Evolutionary conservation across 345 rosid genomes (phyloP), one percentile per base, ranked within the genome.

Genomic region (Pistacia vera): DNA sequence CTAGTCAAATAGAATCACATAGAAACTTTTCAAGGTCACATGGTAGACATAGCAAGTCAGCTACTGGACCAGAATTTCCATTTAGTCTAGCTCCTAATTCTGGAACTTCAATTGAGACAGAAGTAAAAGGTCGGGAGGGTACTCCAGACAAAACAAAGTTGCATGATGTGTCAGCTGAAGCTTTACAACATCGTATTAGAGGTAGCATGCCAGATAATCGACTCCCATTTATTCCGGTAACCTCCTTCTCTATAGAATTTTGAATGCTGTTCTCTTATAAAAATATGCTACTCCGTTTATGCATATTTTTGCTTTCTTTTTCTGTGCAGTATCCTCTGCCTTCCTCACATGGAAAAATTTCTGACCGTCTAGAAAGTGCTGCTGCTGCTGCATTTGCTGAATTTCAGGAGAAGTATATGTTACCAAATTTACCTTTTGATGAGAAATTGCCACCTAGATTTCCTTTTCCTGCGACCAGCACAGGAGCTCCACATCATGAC

Each of bases 31-130:
- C 88, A 30, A 89, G 91, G 86, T 89, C 94, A 67, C 80, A 82
- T 82, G 81, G 85, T 68, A 90, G 90, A 81, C 94, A 80, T 72
- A 85, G 78, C 81, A 89, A 89, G 85, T 67, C 74, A 14, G 87
- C 83, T 33, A 33, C 81, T 63, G 89, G 95, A 71, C 93, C 88
- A 8, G 96, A 92, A 71, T 94, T 97, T 80, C 98, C 99, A 4
- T 97, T 97, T 86, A 85, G 73, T 85, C 83, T 94, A 76, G 87
- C 93, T 76, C 88, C 93, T 75, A 62, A 76, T 73, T 78, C 88
- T 46, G 88, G 81, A 70, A 66, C 78, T 77, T 84, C 85, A 52
- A 74, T 77, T 66, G 96, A 89, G 75, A 82, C 84, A 63, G 94
- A 86, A 71, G 77, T 79, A 63, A 88, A 75, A 35, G 85, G 76